Evolutionary conservation across 1,284 basidiomycete genomes (phyloP).

Genomic region (Peniophora sp.): DNA sequence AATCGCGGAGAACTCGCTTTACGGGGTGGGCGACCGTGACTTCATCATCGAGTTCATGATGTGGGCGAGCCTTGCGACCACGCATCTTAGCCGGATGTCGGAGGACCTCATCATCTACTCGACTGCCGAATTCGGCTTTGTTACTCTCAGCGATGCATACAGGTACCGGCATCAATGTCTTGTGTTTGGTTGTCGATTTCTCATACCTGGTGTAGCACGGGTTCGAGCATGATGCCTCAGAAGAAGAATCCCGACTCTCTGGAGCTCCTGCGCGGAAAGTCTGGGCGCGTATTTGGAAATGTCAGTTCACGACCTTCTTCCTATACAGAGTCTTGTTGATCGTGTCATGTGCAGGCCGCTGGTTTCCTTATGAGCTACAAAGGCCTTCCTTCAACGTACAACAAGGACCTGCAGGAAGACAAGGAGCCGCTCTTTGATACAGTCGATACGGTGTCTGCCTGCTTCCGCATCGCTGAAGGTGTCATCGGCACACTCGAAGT

Average conservation of each 20-base stretch:
- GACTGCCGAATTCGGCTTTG: conserved; percentile 93
- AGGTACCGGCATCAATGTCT: conserved; percentile 40
- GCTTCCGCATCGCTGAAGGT: conserved; percentile 89
- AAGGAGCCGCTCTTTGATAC: conserved; percentile 97
- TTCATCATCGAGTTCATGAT: conserved; percentile 97
- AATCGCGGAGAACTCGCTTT: conserved; percentile 89
- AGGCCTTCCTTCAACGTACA: conserved; percentile 96
- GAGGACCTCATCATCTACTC: conserved; percentile 98
- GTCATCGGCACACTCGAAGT: conserved; percentile 89
- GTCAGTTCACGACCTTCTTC: conserved; percentile 30
- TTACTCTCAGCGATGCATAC: conserved; percentile 93
- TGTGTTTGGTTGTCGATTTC: background rate
- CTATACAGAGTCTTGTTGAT: background rate
- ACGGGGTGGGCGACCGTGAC: conserved; percentile 94
- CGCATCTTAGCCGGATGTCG: conserved; percentile 89
- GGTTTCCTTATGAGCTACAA: conserved; percentile 98
- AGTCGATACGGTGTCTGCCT: conserved; percentile 87
- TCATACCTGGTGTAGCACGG: conserved; percentile 54
- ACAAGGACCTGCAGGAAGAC: conserved; percentile 98
- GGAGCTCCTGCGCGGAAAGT: conserved; percentile 92
- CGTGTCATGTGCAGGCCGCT: conserved; percentile 61
- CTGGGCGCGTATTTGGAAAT: conserved; percentile 90
- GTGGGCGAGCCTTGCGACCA: conserved; percentile 91
- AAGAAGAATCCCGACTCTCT: conserved; percentile 99
- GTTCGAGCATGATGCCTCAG: conserved; percentile 99